Percentiles rank a stretch among this genome's conserved stretches.
Conservation (phyloP, 257 asterid species). For the Dorcoceras hygrometricum region DNA sequence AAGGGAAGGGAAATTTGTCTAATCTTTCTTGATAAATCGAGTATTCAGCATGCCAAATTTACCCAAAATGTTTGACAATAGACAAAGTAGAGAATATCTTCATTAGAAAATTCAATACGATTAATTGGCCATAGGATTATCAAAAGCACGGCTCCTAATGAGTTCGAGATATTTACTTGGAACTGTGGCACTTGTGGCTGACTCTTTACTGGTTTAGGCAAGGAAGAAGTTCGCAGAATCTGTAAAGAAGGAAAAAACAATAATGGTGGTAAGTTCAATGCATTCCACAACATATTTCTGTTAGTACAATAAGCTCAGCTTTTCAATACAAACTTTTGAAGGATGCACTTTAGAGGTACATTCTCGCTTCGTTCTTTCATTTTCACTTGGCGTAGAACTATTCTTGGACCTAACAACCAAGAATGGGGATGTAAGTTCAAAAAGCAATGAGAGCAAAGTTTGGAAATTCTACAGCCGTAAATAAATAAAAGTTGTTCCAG, state of each 20-base stretch:
- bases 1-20: neutral
- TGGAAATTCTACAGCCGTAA: constrained; percentile 10
- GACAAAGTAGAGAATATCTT: neutral
- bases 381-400: constrained; percentile 46
- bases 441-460: neutral
- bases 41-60: neutral
- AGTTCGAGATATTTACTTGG: constrained; percentile 44
- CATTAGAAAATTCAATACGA: neutral
- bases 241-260: constrained; percentile 22
- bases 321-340: constrained; percentile 50
- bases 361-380: constrained; percentile 30
- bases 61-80: too few species aligned
- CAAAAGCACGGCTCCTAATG: neutral
- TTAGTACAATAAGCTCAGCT: neutral
- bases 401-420: constrained; percentile 52
- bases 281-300: neutral
- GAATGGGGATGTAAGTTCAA: neutral
- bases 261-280: neutral
- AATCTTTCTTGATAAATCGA: neutral
- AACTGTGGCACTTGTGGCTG: constrained; percentile 39
- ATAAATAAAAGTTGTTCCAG: neutral
- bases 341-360: constrained; percentile 38
- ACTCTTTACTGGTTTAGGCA: constrained; percentile 42
- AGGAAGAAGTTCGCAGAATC: constrained; percentile 40
- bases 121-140: neutral